Base-by-base conservation (phyloP, 306 rosid genomes). In the Ammopiptanthus mongolicus region DNA sequence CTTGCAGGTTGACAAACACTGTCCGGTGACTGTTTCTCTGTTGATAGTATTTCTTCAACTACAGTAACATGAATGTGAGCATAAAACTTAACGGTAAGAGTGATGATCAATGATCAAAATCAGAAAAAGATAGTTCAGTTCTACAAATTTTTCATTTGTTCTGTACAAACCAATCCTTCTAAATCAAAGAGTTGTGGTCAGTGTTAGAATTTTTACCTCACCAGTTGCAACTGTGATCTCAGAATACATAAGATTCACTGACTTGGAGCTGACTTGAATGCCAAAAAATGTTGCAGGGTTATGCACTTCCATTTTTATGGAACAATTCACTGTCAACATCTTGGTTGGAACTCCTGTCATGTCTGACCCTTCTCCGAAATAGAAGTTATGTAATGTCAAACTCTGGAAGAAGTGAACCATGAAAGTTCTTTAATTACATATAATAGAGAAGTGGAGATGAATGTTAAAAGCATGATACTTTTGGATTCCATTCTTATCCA, bases 281-380 rank as follows among this genome's bases (percentile, higher is more conserved):
- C 98, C 96, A 5, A 91, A 94, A 78, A 89, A 91, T 1, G 93
- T 70, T 57, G 97, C 96, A n/a, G 95, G 93, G 81, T 94, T 94
- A 78, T 86, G 84, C 57, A 91, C 83, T 15, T 65, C 74, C 85
- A 91, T 91, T 78, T 76, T 87, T 74, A 86, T 76, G 1, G 98
- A 88, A 63, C 95, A 91, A 58, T 94, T 94, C 68, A 74, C 71
- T 3, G 97, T 91, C 84, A 90, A 71, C 86, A 94, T 78, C 91
- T 90, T 94, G 29, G 95, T 87, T 44, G 93, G 96, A n/a, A 94
- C 97, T 55, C 97, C 98, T 4, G 95, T 94, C 17, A 22, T 9
- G 82, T 94, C 98, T 1, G 93, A 65, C 65, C 98, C 98, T 85
- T 81, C 96, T 60, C 96, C 97, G 1, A 78, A 69, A 37, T 91